Base-by-base conservation (phyloP, 371 early-diverging fungal genomes). In the Blyttiomyces sp. region DNA sequence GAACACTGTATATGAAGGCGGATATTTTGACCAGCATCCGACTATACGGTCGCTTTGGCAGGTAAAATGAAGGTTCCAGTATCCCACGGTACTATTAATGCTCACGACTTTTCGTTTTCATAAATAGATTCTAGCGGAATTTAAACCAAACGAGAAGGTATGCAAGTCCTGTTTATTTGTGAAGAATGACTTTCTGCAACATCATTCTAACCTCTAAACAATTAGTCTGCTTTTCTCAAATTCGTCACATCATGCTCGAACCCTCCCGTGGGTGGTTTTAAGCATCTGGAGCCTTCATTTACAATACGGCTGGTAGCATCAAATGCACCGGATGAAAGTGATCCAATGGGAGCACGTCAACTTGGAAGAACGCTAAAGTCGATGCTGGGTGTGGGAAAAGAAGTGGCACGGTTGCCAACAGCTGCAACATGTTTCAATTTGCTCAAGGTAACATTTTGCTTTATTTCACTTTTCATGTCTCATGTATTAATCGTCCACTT, bases 201-300 rank as follows among this genome's bases (percentile, higher is more conserved):
- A 36, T 24, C 7, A 9, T 46, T 9, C 6, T 50, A 17, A 27
- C 11, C 66, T 13, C 63, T 72, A 6, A 82, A 79, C 30, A 76
- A 92, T 61, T 80, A 84, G 5, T 77, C 82, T 59, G 72, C 79
- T 51, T 83, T 97, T 55, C 70, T 94, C 54, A 89, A 90, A 69
- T 97, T 95, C 76, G 86, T 92, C 0, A 97, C 98, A 4, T 88
- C 89, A 33, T 94, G 95, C 64, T 85, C 90, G 33, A 78, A 95
- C 43, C 94, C 95, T 7, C 98, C 98, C 4, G 64, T 95, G 42
- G 63, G 54, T 2, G 74, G 75, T 23, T 75, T 75, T 51, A 45
- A 61, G 44, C 69, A 75, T 50, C 57, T 75, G 4, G 56, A 68
- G 23, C 77, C 74, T 16, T 69, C 64, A 1, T 68, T 70, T 50